Evolutionary conservation across 2,329 filamentous ascomycete genomes (phyloP).

Genomic region (Pseudocercospora cruenta): DNA sequence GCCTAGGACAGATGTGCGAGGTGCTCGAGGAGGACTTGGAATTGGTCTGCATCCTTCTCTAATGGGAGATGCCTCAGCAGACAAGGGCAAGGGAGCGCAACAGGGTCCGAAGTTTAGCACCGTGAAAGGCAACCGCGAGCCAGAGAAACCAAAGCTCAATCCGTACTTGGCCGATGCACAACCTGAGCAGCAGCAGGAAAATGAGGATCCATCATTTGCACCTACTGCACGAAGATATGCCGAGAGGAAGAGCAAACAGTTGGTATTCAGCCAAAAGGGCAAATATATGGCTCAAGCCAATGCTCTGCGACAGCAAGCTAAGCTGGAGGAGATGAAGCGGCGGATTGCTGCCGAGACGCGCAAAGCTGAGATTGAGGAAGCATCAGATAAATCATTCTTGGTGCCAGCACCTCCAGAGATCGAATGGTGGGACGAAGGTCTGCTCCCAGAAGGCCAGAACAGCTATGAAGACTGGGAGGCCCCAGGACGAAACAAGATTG

Average conservation of each 20-base stretch:
- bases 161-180: constrained; percentile 47
- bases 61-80: constrained; percentile 55
- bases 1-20: constrained; percentile 52
- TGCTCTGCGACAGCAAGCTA: constrained; percentile 82
- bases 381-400: constrained; percentile 86
- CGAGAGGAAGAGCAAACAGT: constrained; percentile 72
- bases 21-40: constrained; percentile 69
- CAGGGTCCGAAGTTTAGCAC: constrained; percentile 57
- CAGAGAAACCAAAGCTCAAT: constrained; percentile 48
- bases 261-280: constrained; percentile 92
- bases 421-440: constrained; percentile 97
- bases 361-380: constrained; percentile 92
- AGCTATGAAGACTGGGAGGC: constrained; percentile 69
- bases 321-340: constrained; percentile 92
- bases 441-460: constrained; percentile 69
- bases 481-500: constrained; percentile 70
- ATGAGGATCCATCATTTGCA: constrained; percentile 54
- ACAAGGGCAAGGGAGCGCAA: constrained; percentile 47
- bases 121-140: constrained; percentile 58
- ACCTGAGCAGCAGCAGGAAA: constrained; percentile 60
- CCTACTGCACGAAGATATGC: constrained; percentile 65
- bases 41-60: constrained; percentile 79
- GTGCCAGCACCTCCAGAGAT: constrained; percentile 78
- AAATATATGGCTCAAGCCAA: constrained; percentile 97
- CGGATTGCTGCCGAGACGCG: constrained; percentile 84